Conservation (phyloP, 352 stramenopile species). For the Globisporangium cederbergense region DNA sequence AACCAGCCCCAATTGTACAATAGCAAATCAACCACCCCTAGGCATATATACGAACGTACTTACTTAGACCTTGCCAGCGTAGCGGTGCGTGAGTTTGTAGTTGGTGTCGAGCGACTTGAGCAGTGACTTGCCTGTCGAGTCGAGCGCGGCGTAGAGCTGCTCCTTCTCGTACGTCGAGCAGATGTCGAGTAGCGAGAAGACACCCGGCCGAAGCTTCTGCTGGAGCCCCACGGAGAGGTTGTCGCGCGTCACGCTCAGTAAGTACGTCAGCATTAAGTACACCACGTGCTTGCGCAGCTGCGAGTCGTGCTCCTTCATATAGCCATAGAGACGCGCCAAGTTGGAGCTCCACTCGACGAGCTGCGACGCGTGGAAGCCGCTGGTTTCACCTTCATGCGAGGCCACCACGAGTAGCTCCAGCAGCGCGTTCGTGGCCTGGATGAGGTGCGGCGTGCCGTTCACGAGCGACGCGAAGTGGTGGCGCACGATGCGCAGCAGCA, state of each 20-base stretch:
- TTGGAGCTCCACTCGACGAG: conserved; percentile 77
- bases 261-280: conserved; percentile 73
- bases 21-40: background rate
- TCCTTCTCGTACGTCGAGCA: conserved; percentile 85
- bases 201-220: conserved; percentile 62
- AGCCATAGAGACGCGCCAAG: conserved; percentile 79
- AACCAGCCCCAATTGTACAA: conserved; percentile 1
- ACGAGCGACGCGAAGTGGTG: conserved; percentile 73
- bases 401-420: conserved; percentile 52
- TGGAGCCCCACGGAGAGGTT: conserved; percentile 54
- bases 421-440: conserved; percentile 65
- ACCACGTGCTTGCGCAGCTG: conserved; percentile 84
- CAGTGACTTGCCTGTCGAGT: conserved; percentile 80
- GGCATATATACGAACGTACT: conserved; percentile 5
- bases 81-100: conserved; percentile 87
- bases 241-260: conserved; percentile 57
- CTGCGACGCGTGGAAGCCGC: conserved; percentile 6
- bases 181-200: conserved; percentile 80
- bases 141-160: conserved; percentile 76
- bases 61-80: conserved; percentile 78
- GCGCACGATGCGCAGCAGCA: conserved; percentile 74
- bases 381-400: conserved; percentile 4
- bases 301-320: conserved; percentile 80
- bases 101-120: conserved; percentile 82
- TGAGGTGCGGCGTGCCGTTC: conserved; percentile 57